Percentiles rank a stretch among this genome's conserved stretches.
phyloP scores from a whole-genome alignment of 345 rosid species.

The Bretschneidera sinensis region DNA sequence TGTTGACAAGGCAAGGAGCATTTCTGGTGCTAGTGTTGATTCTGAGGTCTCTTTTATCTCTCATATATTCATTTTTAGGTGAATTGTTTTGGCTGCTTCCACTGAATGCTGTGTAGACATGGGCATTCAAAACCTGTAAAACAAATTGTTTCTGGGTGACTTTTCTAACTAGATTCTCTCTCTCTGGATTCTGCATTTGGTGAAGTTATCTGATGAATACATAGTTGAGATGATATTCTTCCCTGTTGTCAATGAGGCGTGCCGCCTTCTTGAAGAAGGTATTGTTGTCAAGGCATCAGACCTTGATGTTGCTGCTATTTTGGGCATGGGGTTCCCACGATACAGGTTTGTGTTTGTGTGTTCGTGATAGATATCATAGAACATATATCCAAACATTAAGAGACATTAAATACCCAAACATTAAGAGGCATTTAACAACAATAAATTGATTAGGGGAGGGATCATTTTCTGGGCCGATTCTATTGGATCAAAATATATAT shows the following conservation, averaged over 20 bases:
- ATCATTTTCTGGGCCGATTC: slow-evolving; percentile 47
- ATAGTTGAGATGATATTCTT: slow-evolving; percentile 13
- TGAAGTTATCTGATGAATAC: slow-evolving; percentile 8
- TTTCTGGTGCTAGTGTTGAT: slow-evolving; percentile 1
- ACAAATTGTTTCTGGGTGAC: too few relatives aligned
- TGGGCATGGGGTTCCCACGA: slow-evolving; percentile 12
- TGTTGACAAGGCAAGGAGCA: slow-evolving; percentile 8
- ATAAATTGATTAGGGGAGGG: slow-evolving; percentile 38
- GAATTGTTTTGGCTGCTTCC: too few relatives aligned
- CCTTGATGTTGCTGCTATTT: slow-evolving; percentile 11
- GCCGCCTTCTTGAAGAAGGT: slow-evolving; percentile 6
- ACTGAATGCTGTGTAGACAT: too few relatives aligned
- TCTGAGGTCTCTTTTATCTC: too few relatives aligned
- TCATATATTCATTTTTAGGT: too few relatives aligned
- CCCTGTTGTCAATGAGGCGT: slow-evolving; percentile 16
- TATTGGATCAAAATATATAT: slow-evolving; percentile 25
- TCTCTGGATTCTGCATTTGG: not conserved
- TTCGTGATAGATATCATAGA: too few relatives aligned
- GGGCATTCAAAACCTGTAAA: too few relatives aligned
- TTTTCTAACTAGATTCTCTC: too few relatives aligned
- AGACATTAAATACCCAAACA: too few relatives aligned
- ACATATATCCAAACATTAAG: too few relatives aligned
- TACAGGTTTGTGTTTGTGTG: not conserved
- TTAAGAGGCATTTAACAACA: too few relatives aligned
- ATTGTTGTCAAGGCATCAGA: slow-evolving; percentile 11